Base-by-base conservation (phyloP, 805 yeast species). In the Starmera amethionina region DNA sequence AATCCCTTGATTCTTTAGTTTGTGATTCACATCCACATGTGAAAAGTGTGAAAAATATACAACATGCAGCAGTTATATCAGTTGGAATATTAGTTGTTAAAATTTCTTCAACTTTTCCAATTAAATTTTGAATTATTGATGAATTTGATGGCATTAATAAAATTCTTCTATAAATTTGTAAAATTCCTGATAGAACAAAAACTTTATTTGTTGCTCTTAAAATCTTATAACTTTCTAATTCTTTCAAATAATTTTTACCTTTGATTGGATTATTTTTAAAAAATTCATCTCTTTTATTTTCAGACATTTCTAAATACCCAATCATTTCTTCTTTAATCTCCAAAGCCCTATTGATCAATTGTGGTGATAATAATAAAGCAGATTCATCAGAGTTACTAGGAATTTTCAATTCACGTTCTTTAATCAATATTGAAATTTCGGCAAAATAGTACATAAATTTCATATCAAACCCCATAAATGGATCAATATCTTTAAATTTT, bases 381-480 rank as follows among this genome's bases (percentile, higher is more conserved):
- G 52, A 25, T 56, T 22, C 27, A 7, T 22, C 27, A 22, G 9
- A 2, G 5, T 22, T 22, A 22, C 9, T 22, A 22, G 42, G 37
- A 30, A 40, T 32, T 28, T 39, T 30, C 37, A 48, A 15, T 45
- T 56, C 45, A 15, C 55, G 42, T 37, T 56, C 47, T 37, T 67
- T 59, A 19, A 72, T 64, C 34, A 75, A 46, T 34, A 54, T 49
- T 13, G 68, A 58, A 9, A 79, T 67, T 34, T 74, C 69, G 16
- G 80, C 68, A 45, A 75, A 74, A 29, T 70, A 65, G 0, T 83
- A 80, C 16, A 83, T 60, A 42, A 82, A 67, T 44, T 66, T 67
- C 11, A 78, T 64, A 46, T 83, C 88, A 54, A 84, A 75, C 1
- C 93, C 94, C 40, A 72, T 61, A 38, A 79, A 62, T 42, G 71